Conservation (phyloP, 257 asterid species). For the Salvia rosmarinus region DNA sequence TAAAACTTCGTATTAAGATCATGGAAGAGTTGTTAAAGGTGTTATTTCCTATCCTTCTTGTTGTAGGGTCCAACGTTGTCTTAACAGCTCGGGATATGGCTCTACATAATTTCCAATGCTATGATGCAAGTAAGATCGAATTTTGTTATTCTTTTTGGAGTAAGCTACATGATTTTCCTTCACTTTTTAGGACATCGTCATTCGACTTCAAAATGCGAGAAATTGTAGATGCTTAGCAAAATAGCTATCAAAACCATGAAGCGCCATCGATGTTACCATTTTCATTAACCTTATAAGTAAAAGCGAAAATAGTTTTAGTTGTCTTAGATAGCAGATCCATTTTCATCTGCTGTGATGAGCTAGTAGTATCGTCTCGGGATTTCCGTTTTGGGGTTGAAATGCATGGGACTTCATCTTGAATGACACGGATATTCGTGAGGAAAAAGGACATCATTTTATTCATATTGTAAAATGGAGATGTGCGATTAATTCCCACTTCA, state of each 20-base stretch:
- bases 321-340: background rate
- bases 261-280: background rate
- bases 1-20: background rate
- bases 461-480: no score
- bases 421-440: no score
- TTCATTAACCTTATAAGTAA: background rate
- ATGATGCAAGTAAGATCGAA: constrained; percentile 6
- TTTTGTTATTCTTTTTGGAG: background rate
- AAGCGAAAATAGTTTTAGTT: background rate
- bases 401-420: no score
- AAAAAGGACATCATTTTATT: no score
- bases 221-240: background rate
- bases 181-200: background rate
- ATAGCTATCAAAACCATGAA: background rate
- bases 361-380: no score
- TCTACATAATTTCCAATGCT: constrained; percentile 29
- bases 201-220: no score
- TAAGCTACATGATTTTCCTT: background rate
- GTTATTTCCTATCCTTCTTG: constrained; percentile 15
- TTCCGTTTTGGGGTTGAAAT: no score
- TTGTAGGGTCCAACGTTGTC: constrained; percentile 84
- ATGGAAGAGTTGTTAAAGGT: constrained; percentile 15
- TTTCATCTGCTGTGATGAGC: no score
- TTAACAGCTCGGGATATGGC: constrained; percentile 83
- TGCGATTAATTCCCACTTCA: no score